Evolutionary conservation across 2,329 filamentous ascomycete species (phyloP), one percentile per base, ranked within the genome.

Genomic region (Camillea tinctor): DNA sequence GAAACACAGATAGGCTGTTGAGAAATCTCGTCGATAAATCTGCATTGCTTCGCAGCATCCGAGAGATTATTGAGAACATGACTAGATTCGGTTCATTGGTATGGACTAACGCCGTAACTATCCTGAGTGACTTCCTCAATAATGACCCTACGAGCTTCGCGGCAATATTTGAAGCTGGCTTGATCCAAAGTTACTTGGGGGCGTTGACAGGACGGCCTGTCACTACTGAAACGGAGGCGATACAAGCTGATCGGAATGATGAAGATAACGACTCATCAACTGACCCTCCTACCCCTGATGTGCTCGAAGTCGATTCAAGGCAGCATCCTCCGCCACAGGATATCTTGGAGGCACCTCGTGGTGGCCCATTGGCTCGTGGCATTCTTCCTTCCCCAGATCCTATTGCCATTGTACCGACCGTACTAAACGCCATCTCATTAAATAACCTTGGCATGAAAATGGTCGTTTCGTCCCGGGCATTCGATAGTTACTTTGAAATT

Each of bases 121-220:
- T 97, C 59, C 80, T 99, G 55, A 95, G 92, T 71, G 94, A 92
- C 68, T 99, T 99, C 75, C 96, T 99, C 69, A 96, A 99, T 76
- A 97, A 98, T 72, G 95, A 99, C 71, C 95, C 95, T 0, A 99
- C 95, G 0, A 99, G 95, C 74, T 99, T 97, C 73, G 90, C 92
- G 24, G 92, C 97, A 22, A 95, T 99, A 65, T 92, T 92, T 15
- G 95, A 99, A 76, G 94, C 95, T 55, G 93, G 93, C 21, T 84
- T 99, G 68, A 93, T 95, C 69, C 90, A 90, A 72, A 91, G 88
- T 55, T 90, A 97, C 60, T 81, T 99, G 15, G 89, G 94, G 74
- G 88, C 93, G 3, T 85, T 98, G 57, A 96, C 87, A 1, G 81
- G 84, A 4, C 78, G 77, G 23, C 69, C 77, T 4, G 72, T 86